Evolutionary conservation across 345 rosid species (phyloP).

Genomic region (Microcos paniculata): DNA sequence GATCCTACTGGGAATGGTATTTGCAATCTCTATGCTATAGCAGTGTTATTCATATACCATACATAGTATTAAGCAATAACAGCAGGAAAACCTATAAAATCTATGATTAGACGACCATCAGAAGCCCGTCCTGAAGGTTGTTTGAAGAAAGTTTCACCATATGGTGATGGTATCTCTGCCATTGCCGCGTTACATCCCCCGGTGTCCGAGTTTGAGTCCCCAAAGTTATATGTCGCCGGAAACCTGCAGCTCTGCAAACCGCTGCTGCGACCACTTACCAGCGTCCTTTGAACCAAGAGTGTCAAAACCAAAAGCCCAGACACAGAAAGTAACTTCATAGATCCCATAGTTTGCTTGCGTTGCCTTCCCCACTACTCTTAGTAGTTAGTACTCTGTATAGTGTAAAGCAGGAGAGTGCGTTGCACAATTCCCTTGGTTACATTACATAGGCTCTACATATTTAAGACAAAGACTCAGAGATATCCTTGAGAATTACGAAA

Average conservation of each 20-base stretch:
- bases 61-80: background rate
- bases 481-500: no score
- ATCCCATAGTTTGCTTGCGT: background rate
- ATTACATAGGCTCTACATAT: no score
- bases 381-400: background rate
- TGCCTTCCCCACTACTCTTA: no score
- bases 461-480: no score
- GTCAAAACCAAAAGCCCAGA: background rate
- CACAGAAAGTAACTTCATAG: background rate
- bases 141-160: background rate
- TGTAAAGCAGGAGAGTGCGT: background rate
- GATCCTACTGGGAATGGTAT: background rate
- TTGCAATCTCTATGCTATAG: no score
- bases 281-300: background rate
- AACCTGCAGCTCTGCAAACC: background rate
- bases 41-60: no score
- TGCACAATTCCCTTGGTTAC: no score
- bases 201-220: conserved; percentile 2
- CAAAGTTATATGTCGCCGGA: background rate
- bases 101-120: conserved; percentile 3
- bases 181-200: background rate
- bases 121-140: conserved; percentile 17
- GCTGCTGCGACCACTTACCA: background rate
- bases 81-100: background rate
- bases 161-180: no score